Conservation (phyloP, 73 alveolate genomes). For the Paramecium pentaurelia region DNA sequence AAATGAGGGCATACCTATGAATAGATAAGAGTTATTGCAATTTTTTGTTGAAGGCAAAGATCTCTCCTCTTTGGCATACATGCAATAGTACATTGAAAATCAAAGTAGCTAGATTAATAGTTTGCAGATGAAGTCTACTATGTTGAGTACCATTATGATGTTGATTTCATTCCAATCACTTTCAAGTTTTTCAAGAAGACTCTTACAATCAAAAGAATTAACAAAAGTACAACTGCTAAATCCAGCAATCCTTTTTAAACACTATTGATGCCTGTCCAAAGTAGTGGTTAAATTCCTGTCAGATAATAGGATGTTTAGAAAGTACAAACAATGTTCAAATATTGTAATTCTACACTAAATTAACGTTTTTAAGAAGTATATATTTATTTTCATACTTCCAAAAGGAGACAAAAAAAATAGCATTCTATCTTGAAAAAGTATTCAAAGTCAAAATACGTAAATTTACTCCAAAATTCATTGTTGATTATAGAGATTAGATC, state of each 20-base stretch:
- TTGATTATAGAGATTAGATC: background rate
- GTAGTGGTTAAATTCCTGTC: background rate
- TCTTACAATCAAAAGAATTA: background rate
- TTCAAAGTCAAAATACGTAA: background rate
- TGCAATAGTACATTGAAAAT: background rate
- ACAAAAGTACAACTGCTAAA: background rate
- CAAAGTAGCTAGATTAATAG: background rate
- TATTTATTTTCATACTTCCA: background rate
- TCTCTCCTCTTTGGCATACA: constrained; percentile 1
- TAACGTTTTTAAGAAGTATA: background rate
- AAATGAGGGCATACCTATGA: constrained; percentile 11
- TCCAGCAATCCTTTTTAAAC: background rate
- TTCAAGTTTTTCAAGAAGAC: constrained; percentile 23
- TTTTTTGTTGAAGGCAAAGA: constrained; percentile 38
- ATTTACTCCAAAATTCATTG: background rate
- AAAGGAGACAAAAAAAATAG: constrained; percentile 26
- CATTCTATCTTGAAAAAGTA: background rate
- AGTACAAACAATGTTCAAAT: background rate
- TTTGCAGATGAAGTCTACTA: constrained; percentile 29
- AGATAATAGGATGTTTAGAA: background rate
- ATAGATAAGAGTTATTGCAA: background rate
- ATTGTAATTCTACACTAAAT: background rate
- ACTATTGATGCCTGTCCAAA: background rate
- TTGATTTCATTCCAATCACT: background rate
- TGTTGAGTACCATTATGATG: constrained; percentile 8